Conservation (phyloP, 768 basidiomycete genomes). For the Boletus reticulatus region DNA sequence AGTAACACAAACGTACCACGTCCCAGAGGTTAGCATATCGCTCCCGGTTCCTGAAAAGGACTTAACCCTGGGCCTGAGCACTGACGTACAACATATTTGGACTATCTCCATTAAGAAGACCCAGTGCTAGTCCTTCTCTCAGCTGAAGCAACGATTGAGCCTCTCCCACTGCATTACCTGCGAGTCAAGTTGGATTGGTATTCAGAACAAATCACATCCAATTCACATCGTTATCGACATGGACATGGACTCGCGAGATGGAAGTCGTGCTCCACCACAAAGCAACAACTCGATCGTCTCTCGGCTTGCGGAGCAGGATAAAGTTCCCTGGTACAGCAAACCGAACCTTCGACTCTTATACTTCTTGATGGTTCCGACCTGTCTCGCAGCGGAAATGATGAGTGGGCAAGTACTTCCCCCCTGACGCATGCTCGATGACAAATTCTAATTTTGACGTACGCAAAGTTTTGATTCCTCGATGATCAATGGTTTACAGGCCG, state of each 20-base stretch:
- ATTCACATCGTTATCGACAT: neutral
- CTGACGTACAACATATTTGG: no score
- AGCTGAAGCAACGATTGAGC: no score
- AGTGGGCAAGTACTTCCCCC: neutral
- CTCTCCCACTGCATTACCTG: no score
- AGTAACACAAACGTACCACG: no score
- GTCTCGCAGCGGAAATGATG: constrained; percentile 15
- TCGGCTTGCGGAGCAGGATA: constrained; percentile 36
- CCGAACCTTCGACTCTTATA: no score
- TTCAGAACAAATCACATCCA: no score
- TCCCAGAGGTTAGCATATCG: no score
- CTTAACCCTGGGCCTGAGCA: no score
- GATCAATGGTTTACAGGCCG: constrained; percentile 62
- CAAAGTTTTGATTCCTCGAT: constrained; percentile 41
- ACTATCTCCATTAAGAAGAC: no score
- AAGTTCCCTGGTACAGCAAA: constrained; percentile 56
- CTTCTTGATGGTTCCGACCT: constrained; percentile 48
- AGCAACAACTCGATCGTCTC: constrained; percentile 16
- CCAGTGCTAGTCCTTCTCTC: no score
- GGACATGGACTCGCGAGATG: constrained; percentile 2
- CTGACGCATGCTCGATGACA: neutral
- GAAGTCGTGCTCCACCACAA: neutral
- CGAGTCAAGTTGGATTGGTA: no score
- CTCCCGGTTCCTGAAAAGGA: no score
- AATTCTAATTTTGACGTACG: neutral